Base-by-base conservation (phyloP, 2,329 filamentous ascomycete genomes). In the Blumeriella jaapii region DNA sequence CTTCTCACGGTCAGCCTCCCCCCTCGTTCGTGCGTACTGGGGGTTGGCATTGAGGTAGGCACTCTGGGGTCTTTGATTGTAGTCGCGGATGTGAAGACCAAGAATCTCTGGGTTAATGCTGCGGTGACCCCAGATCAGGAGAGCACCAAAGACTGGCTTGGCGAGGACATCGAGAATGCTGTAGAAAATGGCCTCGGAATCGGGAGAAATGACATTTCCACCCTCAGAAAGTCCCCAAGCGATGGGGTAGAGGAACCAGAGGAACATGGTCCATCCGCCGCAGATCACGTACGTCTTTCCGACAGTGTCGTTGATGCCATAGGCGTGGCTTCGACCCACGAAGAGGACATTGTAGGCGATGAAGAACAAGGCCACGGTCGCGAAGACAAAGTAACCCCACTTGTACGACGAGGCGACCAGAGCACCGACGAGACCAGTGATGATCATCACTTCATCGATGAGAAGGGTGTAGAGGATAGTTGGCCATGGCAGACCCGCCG, bases 131-230 rank as follows among this genome's bases (percentile, higher is more conserved):
- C 61, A 31, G 31, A 82, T 59, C 1, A 82, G 62, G 1, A 79
- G 51, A 9, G 63, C 60, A 11, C 72, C 71, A 44, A 81, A 82
- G 6, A 69, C 61, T 0, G 74, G 72, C 59, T 81, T 82, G 5
- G 76, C 67, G 3, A 79, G 41, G 4, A 81, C 55, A 40, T 82
- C 78, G 0, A 83, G 62, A 3, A 81, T 59, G 26, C 76, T 74
- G 50, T 82, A 83, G 53, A 82, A 79, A 38, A 79, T 59, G 10
- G 37, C 73, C 51, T 82, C 78, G 0, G 69, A 71, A 50, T 82
- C 77, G 0, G 74, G 69, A 2, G 74, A 57, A 32, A 81, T 78
- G 42, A 78, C 57, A 46, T 80, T 80, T 8, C 73, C 75, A 19
- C 74, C 75, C 55, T 80, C 75, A 27, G 58, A 63, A 2, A 79